A percentile compares a stretch with the other conserved stretches of the same genome.
Conservation (phyloP, 164 flowering plant species). For the Magnolia changhungtana region DNA sequence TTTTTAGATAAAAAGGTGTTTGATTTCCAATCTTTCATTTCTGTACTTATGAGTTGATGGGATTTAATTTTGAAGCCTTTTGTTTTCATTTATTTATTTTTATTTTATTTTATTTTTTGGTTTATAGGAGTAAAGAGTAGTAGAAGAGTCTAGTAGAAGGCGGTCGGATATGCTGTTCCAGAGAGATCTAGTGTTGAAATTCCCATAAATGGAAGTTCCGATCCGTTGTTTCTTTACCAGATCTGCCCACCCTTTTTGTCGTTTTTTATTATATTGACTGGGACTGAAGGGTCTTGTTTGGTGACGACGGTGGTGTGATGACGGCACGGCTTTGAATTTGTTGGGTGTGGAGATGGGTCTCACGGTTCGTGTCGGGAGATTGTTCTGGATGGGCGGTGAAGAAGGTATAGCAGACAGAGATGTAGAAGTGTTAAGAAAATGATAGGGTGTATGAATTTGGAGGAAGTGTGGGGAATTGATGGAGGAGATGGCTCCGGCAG, state of each 20-base stretch:
- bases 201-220: slow-evolving; percentile 14
- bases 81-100: background rate
- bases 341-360: slow-evolving; percentile 10
- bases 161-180: slow-evolving; percentile 2
- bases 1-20: background rate
- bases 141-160: slow-evolving; percentile 15
- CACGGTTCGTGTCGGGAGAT: background rate
- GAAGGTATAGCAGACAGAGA: background rate
- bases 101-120: slow-evolving; percentile 1
- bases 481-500: slow-evolving; percentile 53
- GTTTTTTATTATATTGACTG: background rate
- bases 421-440: slow-evolving; percentile 17
- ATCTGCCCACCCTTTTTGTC: slow-evolving; percentile 18
- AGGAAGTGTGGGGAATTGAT: slow-evolving; percentile 28
- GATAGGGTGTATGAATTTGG: slow-evolving; percentile 21
- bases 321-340: slow-evolving; percentile 9
- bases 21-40: background rate
- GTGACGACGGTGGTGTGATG: background rate
- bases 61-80: background rate
- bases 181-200: slow-evolving; percentile 6
- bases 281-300: background rate
- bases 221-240: slow-evolving; percentile 17
- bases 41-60: slow-evolving; percentile 8
- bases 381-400: slow-evolving; percentile 11
- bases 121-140: background rate